Base-by-base conservation (phyloP, 2,329 filamentous ascomycete genomes). In the Purpureocillium lavendulum region DNA sequence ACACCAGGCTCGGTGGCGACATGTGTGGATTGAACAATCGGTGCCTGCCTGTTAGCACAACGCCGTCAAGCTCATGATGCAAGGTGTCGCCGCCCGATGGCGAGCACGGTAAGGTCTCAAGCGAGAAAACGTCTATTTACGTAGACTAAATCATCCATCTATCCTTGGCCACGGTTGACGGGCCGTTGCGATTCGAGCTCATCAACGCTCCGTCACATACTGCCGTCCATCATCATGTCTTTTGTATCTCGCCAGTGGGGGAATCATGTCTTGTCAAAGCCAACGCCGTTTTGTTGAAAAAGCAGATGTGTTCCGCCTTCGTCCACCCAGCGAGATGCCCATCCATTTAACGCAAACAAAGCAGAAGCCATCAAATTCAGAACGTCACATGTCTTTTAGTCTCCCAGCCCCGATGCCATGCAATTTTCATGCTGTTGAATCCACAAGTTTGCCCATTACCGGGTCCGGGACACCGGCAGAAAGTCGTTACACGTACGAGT, bases 351-450 rank as follows among this genome's bases (percentile, higher is more conserved):
- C 49, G 32, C 26, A 15, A 30, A 16, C 11, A 34, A 16, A 32
- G 33, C 3, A 10, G 29, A 33, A 33, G 53, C 47, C 16, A 29
- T 49, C 39, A 42, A 49, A 48, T 49, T 44, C 33, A 39, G 45
- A 53, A 51, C 28, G 47, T 47, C 42, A 50, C 50, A 51, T 45
- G 45, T 44, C 52, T 51, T 42, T 49, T 49, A 45, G 47, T 56
- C 45, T 50, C 52, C 54, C 51, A 49, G 52, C 46, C 53, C 50
- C 55, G 49, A 59, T 63, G 57, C 56, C 57, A 60, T 55, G 59
- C 60, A 61, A 61, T 55, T 61, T 61, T 61, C 56, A 61, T 64
- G 60, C 61, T 65, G 61, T 65, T 65, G 62, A 64, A 62, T 62
- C 54, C 54, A 63, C 56, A 63, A 58, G 50, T 59, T 60, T 58